Conservation (phyloP, 139 green algal species). For the Chlorella vulgaris region DNA sequence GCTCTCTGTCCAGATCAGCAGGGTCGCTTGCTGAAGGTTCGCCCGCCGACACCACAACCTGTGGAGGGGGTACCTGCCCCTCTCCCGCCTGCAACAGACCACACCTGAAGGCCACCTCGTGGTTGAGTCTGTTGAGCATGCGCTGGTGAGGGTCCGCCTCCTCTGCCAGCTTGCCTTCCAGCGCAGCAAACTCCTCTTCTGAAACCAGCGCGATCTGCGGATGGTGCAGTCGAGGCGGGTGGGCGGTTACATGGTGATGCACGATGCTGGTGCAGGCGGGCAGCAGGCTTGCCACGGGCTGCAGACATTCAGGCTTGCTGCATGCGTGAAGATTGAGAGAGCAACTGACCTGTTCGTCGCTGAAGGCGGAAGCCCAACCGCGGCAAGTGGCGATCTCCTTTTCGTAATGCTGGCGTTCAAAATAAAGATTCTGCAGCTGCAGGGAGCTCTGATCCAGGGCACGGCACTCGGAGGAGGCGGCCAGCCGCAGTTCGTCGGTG, state of each 20-base stretch:
- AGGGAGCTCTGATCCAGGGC: slow-evolving; percentile 61
- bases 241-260: too few relatives aligned
- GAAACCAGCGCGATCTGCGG: slow-evolving; percentile 60
- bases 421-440: slow-evolving; percentile 74
- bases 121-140: slow-evolving; percentile 43
- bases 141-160: slow-evolving; percentile 32
- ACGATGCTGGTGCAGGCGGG: too few relatives aligned
- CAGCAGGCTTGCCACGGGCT: too few relatives aligned
- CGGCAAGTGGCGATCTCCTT: slow-evolving; percentile 74
- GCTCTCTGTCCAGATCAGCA: too few relatives aligned
- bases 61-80: too few relatives aligned
- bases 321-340: not conserved
- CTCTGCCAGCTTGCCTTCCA: not conserved
- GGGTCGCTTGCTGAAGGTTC: too few relatives aligned
- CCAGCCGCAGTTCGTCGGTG: slow-evolving; percentile 58
- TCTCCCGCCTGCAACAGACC: too few relatives aligned
- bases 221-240: too few relatives aligned
- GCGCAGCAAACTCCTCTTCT: slow-evolving; percentile 49
- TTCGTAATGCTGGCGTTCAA: slow-evolving; percentile 75
- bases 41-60: too few relatives aligned
- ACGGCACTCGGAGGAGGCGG: slow-evolving; percentile 58
- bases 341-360: slow-evolving; percentile 29
- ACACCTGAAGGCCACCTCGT: slow-evolving; percentile 40
- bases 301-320: not conserved
- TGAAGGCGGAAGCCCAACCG: slow-evolving; percentile 62